phyloP scores from a whole-genome alignment of 306 rosid species.

The Hippophae tibetana region DNA sequence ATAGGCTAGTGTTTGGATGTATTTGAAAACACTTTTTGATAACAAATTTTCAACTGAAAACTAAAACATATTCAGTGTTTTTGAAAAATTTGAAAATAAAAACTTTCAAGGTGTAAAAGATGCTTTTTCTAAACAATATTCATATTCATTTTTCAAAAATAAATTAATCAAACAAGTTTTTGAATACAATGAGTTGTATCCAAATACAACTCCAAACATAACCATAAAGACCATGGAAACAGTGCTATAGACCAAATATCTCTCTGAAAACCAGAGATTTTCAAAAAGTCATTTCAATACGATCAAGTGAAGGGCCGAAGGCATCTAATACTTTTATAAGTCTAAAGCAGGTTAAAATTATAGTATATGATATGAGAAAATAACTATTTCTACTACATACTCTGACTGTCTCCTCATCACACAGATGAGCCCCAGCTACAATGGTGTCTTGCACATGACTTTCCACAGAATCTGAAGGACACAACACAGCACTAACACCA shows the following conservation, averaged over 20 bases:
- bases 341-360: too few species aligned
- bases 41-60: neutral
- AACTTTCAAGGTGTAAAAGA: too few species aligned
- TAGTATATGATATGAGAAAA: too few species aligned
- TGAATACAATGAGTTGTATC: neutral
- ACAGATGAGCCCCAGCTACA: slow-evolving; percentile 90
- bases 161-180: too few species aligned
- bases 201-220: neutral
- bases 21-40: too few species aligned
- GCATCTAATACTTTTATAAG: too few species aligned
- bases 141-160: too few species aligned
- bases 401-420: slow-evolving; percentile 85
- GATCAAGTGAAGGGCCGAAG: too few species aligned
- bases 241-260: neutral
- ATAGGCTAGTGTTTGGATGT: too few species aligned
- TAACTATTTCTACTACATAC: slow-evolving; percentile 37
- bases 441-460: slow-evolving; percentile 90
- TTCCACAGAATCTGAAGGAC: slow-evolving; percentile 91
- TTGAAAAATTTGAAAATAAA: slow-evolving; percentile 4
- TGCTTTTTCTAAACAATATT: too few species aligned
- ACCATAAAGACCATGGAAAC: neutral
- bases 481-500: slow-evolving; percentile 90
- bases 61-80: slow-evolving; percentile 2
- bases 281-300: neutral
- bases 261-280: slow-evolving; percentile 1